phyloP scores from a whole-genome alignment of 2,329 filamentous ascomycete genomes.

The Pseudocercospora fuligena region DNA sequence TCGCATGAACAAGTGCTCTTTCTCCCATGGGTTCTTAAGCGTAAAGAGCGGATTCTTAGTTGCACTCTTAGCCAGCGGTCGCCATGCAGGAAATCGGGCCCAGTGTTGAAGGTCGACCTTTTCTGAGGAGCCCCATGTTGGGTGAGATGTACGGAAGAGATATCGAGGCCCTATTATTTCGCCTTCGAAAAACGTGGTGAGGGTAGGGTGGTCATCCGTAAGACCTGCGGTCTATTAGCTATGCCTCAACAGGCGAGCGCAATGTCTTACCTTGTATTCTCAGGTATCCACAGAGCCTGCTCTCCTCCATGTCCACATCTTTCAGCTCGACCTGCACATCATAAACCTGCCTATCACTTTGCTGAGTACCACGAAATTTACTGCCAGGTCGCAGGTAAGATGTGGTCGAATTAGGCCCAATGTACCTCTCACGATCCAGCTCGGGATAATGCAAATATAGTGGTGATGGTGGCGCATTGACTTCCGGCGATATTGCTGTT shows the following conservation, averaged over 20 bases:
- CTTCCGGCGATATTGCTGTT: slow-evolving; percentile 32
- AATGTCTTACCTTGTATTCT: slow-evolving; percentile 79
- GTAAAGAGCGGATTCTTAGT: slow-evolving; percentile 61
- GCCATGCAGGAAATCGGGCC: slow-evolving; percentile 86
- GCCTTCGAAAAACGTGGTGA: slow-evolving; percentile 97
- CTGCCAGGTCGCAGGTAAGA: slow-evolving; percentile 86
- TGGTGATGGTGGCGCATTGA: slow-evolving; percentile 23
- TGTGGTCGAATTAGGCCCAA: slow-evolving; percentile 76
- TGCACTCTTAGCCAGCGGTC: slow-evolving; percentile 70
- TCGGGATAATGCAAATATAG: slow-evolving; percentile 37
- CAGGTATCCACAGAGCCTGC: slow-evolving; percentile 91
- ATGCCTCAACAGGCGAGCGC: background rate
- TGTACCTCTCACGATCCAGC: slow-evolving; percentile 48
- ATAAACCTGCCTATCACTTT: slow-evolving; percentile 90
- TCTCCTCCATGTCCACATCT: slow-evolving; percentile 91
- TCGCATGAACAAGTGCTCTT: slow-evolving; percentile 94
- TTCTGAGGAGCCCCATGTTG: slow-evolving; percentile 87
- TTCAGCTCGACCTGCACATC: slow-evolving; percentile 98
- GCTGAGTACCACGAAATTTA: slow-evolving; percentile 86
- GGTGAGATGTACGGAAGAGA: slow-evolving; percentile 87
- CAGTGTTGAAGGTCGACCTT: slow-evolving; percentile 94
- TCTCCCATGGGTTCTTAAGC: slow-evolving; percentile 72
- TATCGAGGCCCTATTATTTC: slow-evolving; percentile 97
- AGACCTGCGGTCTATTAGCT: slow-evolving; percentile 63
- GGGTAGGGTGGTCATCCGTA: slow-evolving; percentile 93